A percentile compares a stretch with the other conserved stretches of the same genome.
These are phyloP conservation scores for Claviceps maximensis DNA, from an alignment of 2,329 filamentous ascomycete genomes.

Conservation along the genomic window DNA sequence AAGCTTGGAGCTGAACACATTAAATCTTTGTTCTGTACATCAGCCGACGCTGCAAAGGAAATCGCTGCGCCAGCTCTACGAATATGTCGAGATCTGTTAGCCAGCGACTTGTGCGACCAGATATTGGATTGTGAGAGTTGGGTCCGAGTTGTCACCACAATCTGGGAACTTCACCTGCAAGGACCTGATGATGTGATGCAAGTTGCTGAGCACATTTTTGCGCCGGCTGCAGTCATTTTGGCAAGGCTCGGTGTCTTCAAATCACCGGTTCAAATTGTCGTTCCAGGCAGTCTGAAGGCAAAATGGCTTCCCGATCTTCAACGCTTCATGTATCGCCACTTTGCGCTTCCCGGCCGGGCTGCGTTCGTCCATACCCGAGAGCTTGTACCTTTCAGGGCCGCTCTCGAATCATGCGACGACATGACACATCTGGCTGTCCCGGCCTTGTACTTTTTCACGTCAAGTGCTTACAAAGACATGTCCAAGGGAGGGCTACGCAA, in stretches of 20 bases:
- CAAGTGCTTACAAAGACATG: conserved; percentile 13
- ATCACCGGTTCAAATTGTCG: conserved; percentile 6
- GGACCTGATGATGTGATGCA: conserved; percentile 32
- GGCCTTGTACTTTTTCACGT: conserved; percentile 31
- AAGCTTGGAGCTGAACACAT: conserved; percentile 45
- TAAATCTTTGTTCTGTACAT: conserved; percentile 40
- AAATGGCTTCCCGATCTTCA: conserved; percentile 34
- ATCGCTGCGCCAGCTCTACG: conserved; percentile 32
- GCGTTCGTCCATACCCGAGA: conserved; percentile 30
- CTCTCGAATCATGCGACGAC: conserved; percentile 25
- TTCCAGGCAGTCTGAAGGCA: conserved; percentile 10
- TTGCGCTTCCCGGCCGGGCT: conserved; percentile 38
- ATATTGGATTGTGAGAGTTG: conserved; percentile 29
- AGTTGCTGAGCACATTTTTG: conserved; percentile 34
- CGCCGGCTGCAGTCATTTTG: conserved; percentile 23
- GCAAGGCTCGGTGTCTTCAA: conserved; percentile 24
- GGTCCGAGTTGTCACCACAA: conserved; percentile 29
- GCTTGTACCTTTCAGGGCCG: conserved; percentile 26
- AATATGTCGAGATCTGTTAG: conserved; percentile 29
- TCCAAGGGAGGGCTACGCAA: conserved; percentile 19
- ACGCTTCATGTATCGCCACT: conserved; percentile 34
- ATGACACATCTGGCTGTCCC: conserved; percentile 25
- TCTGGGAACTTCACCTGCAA: conserved; percentile 44
- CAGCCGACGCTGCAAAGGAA: conserved; percentile 32
- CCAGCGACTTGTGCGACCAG: conserved; percentile 17